A percentile compares a stretch with the other conserved stretches of the same genome.
Evolutionary conservation across 164 flowering plant genomes (phyloP).

Genomic region (Paratinospora sagittata): DNA sequence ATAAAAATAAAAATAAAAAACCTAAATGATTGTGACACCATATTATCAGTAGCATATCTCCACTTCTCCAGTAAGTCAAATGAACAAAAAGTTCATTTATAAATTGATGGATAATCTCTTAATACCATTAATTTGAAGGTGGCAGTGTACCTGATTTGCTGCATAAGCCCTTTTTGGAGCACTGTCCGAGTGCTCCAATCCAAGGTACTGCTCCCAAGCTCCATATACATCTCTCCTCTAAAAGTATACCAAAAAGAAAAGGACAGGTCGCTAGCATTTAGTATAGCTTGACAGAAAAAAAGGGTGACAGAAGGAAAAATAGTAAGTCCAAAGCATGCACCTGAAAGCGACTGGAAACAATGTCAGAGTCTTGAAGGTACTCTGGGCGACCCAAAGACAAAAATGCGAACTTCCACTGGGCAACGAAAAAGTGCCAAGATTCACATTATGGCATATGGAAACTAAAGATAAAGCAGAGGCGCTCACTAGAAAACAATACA

Average conservation of each 20-base stretch:
- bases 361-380: conserved; percentile 67
- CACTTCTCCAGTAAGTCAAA: background rate
- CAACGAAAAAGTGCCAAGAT: background rate
- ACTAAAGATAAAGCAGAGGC: background rate
- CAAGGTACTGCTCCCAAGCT: conserved; percentile 94
- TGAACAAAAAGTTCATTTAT: background rate
- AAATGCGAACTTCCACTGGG: conserved; percentile 86
- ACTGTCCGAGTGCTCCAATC: conserved; percentile 71
- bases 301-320: background rate
- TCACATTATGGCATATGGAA: background rate
- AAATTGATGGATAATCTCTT: background rate
- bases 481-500: background rate
- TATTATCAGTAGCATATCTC: background rate
- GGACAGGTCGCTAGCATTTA: background rate
- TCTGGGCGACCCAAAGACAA: conserved; percentile 79
- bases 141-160: conserved; percentile 49
- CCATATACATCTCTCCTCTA: conserved; percentile 84
- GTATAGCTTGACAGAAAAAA: background rate
- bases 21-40: background rate
- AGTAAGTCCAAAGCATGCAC: conserved; percentile 19
- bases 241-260: background rate
- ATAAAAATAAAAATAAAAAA: too few species aligned
- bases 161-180: conserved; percentile 63
- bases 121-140: too few species aligned
- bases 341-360: conserved; percentile 72